Percentiles rank a stretch among this genome's conserved stretches.
Evolutionary conservation across 331 rosid species (phyloP).

Genomic region (Erythrophleum ivorense): DNA sequence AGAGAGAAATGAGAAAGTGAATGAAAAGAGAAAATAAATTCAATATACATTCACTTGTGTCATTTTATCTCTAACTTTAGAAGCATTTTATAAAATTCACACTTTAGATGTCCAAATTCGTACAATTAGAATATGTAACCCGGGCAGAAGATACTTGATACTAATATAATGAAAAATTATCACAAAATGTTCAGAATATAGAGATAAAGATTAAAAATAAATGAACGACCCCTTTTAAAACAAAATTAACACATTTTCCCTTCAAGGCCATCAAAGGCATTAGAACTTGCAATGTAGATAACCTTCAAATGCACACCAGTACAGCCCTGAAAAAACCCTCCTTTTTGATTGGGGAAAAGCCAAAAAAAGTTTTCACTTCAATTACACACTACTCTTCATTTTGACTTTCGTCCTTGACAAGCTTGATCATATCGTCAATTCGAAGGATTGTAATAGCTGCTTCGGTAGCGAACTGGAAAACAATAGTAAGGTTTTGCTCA

Average conservation of each 20-base stretch:
- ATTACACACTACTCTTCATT: slow-evolving; percentile 52
- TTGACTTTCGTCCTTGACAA: slow-evolving; percentile 88
- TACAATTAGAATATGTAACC: not conserved
- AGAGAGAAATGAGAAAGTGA: no score
- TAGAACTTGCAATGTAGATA: slow-evolving; percentile 18
- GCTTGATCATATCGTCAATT: slow-evolving; percentile 96
- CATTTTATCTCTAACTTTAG: not conserved
- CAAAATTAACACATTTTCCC: slow-evolving; percentile 3
- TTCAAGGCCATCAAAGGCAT: slow-evolving; percentile 30
- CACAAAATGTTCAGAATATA: not conserved
- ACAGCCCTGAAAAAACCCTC: slow-evolving; percentile 31
- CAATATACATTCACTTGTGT: not conserved
- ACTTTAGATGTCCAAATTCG: not conserved
- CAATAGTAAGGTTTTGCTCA: not conserved
- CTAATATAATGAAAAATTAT: not conserved
- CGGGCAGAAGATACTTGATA: not conserved
- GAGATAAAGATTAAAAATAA: not conserved
- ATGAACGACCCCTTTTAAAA: not conserved
- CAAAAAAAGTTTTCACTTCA: slow-evolving; percentile 18
- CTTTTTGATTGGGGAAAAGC: slow-evolving; percentile 22
- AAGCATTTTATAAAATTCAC: no score
- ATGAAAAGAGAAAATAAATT: not conserved
- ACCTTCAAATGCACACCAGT: slow-evolving; percentile 42
- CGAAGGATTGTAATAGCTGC: slow-evolving; percentile 98
- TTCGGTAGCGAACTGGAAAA: slow-evolving; percentile 88